These are phyloP conservation scores for Naganishia friedmannii DNA, from an alignment of 768 basidiomycete genomes.

Conservation along the genomic window DNA sequence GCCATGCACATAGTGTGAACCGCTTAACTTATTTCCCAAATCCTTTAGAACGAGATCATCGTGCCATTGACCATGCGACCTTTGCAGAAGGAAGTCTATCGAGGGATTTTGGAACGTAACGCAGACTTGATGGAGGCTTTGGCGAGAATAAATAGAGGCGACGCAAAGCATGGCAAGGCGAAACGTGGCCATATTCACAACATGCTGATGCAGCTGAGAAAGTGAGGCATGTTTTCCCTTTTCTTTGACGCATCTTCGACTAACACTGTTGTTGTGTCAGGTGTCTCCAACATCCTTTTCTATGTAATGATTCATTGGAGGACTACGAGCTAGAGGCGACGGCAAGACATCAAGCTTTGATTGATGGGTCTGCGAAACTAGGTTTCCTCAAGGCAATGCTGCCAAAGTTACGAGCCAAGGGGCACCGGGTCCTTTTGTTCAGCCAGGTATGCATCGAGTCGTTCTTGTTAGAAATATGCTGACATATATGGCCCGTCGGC, in stretches of 20 bases:
- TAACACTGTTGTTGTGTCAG: constrained; percentile 51
- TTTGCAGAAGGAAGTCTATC: constrained; percentile 82
- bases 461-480: not conserved
- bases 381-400: constrained; percentile 71
- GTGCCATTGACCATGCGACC: constrained; percentile 84
- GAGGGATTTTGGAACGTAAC: constrained; percentile 70
- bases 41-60: constrained; percentile 52
- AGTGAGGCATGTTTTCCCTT: constrained; percentile 57
- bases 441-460: constrained; percentile 65
- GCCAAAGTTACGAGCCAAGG: constrained; percentile 76
- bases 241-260: constrained; percentile 30
- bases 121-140: constrained; percentile 41
- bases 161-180: not conserved
- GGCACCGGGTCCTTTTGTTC: constrained; percentile 85
- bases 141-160: constrained; percentile 6
- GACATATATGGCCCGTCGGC: constrained; percentile 9
- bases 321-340: constrained; percentile 60
- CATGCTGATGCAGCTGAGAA: constrained; percentile 80
- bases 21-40: not conserved
- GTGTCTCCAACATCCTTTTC: constrained; percentile 87
- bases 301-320: constrained; percentile 76
- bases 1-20: constrained; percentile 8
- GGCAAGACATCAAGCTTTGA: constrained; percentile 73
- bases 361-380: constrained; percentile 82
- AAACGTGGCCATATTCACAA: constrained; percentile 55